Base-by-base conservation (phyloP, 371 early-diverging fungal genomes). In the Lichtheimia corymbifera region DNA sequence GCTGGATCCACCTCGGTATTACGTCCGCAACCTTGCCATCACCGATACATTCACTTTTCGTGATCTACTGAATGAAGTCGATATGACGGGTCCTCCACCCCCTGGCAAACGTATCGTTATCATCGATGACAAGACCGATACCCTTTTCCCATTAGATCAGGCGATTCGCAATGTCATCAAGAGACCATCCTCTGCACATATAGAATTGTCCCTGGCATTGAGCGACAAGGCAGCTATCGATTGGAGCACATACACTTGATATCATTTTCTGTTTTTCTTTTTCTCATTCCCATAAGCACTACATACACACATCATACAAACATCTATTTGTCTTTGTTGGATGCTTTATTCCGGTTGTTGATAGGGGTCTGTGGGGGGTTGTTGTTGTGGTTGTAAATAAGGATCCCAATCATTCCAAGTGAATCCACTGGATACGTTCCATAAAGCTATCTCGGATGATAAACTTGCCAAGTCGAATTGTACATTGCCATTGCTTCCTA, bases 1-100 rank as follows among this genome's bases (percentile, higher is more conserved):
- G 44, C 27, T 50, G 7, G 30, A 58, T 13, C 53, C 52, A 15
- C 50, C 67, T 27, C 60, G 55, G 11, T 79, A 79, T 62, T 75
- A 72, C 54, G 59, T 80, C 18, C 73, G 73, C 28, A 80, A 80
- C 55, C 56, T 80, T 25, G 80, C 75, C 55, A 80, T 80, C 55
- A 74, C 77, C 6, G 77, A 80, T 50, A 64, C 67, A 0, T 80
- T 71, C 35, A 80, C 80, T 13, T 80, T 80, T 68, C 53, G 71
- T 43, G 73, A 80, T 59, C 59, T 76, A 0, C 51, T 80, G 49
- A 59, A 63, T 15, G 77, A 77, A 56, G 71, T 75, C n/a, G 80
- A 80, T 52, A 64, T 74, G 66, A 65, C 63, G 7, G 72, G 72
- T 18, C 49, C 70, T 6, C 73, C 77, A n/a, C 80, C 80, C 17